phyloP scores from a whole-genome alignment of 768 basidiomycete genomes.

The Paxillus ammoniavirescens region DNA sequence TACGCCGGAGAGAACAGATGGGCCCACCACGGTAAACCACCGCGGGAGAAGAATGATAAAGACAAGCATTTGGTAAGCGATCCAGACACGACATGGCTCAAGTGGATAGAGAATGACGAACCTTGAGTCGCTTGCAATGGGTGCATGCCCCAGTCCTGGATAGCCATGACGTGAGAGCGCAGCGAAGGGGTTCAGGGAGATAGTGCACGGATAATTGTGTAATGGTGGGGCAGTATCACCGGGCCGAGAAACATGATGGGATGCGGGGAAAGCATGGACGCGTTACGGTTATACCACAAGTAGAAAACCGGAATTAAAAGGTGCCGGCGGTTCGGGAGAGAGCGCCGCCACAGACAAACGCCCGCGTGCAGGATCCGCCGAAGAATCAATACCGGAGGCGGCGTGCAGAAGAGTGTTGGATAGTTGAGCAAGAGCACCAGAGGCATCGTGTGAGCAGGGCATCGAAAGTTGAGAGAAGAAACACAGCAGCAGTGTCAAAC shows the following conservation, averaged over 20 bases:
- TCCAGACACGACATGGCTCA: background rate
- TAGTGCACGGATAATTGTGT: slow-evolving; percentile 2
- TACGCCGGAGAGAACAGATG: slow-evolving; percentile 12
- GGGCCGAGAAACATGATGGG: slow-evolving; percentile 10
- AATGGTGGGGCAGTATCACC: slow-evolving; percentile 10
- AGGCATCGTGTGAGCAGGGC: too few species aligned
- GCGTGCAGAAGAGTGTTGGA: background rate
- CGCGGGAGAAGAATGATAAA: slow-evolving; percentile 13
- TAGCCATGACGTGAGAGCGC: slow-evolving; percentile 2
- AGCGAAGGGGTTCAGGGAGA: slow-evolving; percentile 7
- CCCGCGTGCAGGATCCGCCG: background rate
- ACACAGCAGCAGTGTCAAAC: background rate
- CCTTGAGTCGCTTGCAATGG: slow-evolving; percentile 88
- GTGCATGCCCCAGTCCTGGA: slow-evolving; percentile 78
- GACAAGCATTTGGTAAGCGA: slow-evolving; percentile 21
- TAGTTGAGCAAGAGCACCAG: background rate
- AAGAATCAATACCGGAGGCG: slow-evolving; percentile 1
- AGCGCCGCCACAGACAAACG: background rate
- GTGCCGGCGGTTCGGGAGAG: slow-evolving; percentile 4
- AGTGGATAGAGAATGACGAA: slow-evolving; percentile 33
- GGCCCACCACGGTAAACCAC: background rate
- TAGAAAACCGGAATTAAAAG: background rate
- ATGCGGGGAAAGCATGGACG: background rate
- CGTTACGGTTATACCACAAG: background rate
- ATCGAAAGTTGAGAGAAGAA: too few species aligned